A percentile compares a stretch with the other conserved stretches of the same genome.
These are phyloP conservation scores for Ceratocystis variospora DNA, from an alignment of 2,329 filamentous ascomycete species.

Conservation along the genomic window DNA sequence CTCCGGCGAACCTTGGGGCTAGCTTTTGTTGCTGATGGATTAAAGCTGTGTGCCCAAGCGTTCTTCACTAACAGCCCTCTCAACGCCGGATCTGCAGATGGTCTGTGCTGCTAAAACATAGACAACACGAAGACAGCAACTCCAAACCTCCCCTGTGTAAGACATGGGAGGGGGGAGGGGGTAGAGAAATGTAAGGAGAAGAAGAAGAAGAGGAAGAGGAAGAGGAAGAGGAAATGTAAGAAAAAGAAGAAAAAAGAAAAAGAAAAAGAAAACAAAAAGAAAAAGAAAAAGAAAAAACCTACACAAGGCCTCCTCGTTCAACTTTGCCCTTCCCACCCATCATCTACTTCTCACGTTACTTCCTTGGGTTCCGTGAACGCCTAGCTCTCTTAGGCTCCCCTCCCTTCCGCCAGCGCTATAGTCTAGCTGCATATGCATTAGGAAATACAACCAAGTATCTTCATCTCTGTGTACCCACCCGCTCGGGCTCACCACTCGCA, in stretches of 20 bases:
- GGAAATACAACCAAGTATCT: neutral
- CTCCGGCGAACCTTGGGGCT: too few species aligned
- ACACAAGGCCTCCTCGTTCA: neutral
- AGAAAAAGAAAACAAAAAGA: too few species aligned
- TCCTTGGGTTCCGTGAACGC: neutral
- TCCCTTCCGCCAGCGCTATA: neutral
- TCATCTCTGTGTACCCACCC: neutral
- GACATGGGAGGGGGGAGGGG: neutral
- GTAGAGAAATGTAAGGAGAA: neutral
- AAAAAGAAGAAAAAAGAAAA: neutral
- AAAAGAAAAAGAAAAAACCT: neutral
- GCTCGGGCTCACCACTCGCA: neutral
- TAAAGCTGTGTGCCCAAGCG: slow-evolving; percentile 2
- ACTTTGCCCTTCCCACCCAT: neutral
- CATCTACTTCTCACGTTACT: neutral
- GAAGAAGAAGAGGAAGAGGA: too few species aligned
- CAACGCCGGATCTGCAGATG: neutral
- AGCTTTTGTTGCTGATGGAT: neutral
- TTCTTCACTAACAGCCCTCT: neutral
- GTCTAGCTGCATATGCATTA: neutral
- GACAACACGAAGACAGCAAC: neutral
- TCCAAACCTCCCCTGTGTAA: neutral
- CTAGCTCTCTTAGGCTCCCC: neutral
- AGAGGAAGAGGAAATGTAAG: neutral
- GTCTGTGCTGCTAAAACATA: neutral